Conservation (phyloP, 2,329 filamentous ascomycete species). For the Pseudocercospora cruenta region DNA sequence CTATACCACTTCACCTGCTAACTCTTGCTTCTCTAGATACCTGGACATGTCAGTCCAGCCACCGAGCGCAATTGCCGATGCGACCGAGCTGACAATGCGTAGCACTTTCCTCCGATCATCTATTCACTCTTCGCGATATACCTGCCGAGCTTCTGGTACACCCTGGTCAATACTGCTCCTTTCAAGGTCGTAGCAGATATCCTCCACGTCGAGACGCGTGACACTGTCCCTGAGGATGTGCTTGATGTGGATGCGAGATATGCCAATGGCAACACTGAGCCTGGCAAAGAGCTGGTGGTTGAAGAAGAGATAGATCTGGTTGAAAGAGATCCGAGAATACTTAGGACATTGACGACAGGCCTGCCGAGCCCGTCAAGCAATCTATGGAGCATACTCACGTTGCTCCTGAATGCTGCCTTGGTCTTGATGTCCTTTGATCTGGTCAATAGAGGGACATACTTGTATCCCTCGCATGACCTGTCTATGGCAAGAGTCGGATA, state of each 20-base stretch:
- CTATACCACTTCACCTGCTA: constrained; percentile 11
- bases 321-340: constrained; percentile 59
- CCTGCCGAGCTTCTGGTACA: constrained; percentile 45
- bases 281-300: constrained; percentile 60
- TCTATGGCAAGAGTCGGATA: constrained; percentile 88
- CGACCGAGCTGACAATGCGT: constrained; percentile 27
- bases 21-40: constrained; percentile 34
- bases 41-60: constrained; percentile 39
- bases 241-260: constrained; percentile 28
- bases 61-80: neutral
- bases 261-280: constrained; percentile 39
- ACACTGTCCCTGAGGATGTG: constrained; percentile 40
- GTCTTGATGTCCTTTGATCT: constrained; percentile 75
- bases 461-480: constrained; percentile 72
- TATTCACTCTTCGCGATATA: constrained; percentile 51
- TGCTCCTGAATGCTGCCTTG: constrained; percentile 69
- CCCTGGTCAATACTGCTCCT: constrained; percentile 34
- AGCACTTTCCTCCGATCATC: constrained; percentile 40
- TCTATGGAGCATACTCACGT: constrained; percentile 59
- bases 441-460: constrained; percentile 71
- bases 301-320: constrained; percentile 65
- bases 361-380: constrained; percentile 72
- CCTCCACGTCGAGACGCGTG: constrained; percentile 44
- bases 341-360: constrained; percentile 73
- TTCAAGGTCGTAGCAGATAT: constrained; percentile 41